These are phyloP conservation scores for Tanacetum coccineum DNA, from an alignment of 129 eudicot species.

Conservation along the genomic window DNA sequence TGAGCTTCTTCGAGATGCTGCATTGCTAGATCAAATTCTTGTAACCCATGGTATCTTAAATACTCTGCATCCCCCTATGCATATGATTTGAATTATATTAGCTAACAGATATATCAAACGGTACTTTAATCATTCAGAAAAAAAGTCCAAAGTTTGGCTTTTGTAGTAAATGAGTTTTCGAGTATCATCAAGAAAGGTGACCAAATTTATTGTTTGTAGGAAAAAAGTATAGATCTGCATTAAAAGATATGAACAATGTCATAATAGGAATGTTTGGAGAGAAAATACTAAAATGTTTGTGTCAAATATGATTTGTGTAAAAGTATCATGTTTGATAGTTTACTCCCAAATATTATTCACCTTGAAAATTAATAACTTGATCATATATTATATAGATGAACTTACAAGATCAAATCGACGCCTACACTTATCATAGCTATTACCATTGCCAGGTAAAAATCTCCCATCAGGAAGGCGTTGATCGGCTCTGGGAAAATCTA, in stretches of 20 bases:
- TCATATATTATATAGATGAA: neutral
- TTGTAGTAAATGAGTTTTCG: neutral
- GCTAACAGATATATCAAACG: neutral
- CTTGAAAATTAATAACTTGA: neutral
- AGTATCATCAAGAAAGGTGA: neutral
- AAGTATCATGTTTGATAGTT: too few species aligned
- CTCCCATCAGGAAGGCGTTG: slow-evolving; percentile 83
- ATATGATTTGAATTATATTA: slow-evolving; percentile 11
- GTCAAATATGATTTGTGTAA: too few species aligned
- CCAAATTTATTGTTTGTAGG: neutral
- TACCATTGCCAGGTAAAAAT: slow-evolving; percentile 68
- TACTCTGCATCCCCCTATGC: slow-evolving; percentile 91
- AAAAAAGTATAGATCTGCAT: neutral
- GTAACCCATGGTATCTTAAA: slow-evolving; percentile 84
- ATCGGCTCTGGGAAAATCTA: slow-evolving; percentile 93
- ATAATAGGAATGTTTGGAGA: neutral
- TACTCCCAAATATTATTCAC: too few species aligned
- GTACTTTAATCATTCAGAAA: neutral
- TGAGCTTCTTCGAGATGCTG: slow-evolving; percentile 91
- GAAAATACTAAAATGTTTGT: too few species aligned
- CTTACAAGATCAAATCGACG: slow-evolving; percentile 94
- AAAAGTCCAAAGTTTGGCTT: neutral
- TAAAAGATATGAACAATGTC: neutral
- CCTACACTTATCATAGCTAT: slow-evolving; percentile 90
- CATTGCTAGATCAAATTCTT: slow-evolving; percentile 95